Evolutionary conservation across 306 rosid species (phyloP), one percentile per base, ranked within the genome.

Genomic region (Begonia loranthoides): DNA sequence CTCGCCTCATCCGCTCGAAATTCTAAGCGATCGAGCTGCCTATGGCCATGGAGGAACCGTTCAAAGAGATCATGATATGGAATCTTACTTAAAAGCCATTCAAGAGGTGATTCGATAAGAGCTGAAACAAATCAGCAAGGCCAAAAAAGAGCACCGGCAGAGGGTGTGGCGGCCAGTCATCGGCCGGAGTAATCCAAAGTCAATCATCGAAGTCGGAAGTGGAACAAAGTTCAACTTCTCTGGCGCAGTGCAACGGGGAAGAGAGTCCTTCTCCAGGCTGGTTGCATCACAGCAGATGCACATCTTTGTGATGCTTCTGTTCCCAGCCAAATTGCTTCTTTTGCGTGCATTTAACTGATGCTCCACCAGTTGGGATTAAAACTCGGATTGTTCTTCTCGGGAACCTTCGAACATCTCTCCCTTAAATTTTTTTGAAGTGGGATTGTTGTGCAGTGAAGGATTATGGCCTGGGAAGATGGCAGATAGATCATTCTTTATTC

Each of bases 1-100:
- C 81, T 69, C 99, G 2, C 99, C 99, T 2, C 99, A 90, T 65
- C 99, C 99, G 22, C 95, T 90, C 0, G 99, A 90, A 67, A 83
- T 75, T 56, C 55, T 90, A 52, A 79, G 95, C 17, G 92, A 90
- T 38, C 74, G 94, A 13, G 74, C 92, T 10, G 83, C 99, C 1
- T 90, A 90, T 56, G 99, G 99, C 17, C 74, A 87, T 0, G 92
- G 76, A 12, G 99, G 99, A 69, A 56, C 68, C 16, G 73, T 90
- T 49, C 95, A 78, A 33, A 74, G 99, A 75, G 95, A 90, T 52
- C 99, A 90, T 55, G 99, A 90, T 69, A 69, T 90, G 94, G 78
- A 17, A 45, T 90, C 95, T 33, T 90, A 90, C 76, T 59, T 76
- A 9, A 85, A 45, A 57, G 70, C 79, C 2, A 75, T 90, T 12